Evolutionary conservation across 2,329 filamentous ascomycete genomes (phyloP).

Genomic region (Verticillium nubilum): DNA sequence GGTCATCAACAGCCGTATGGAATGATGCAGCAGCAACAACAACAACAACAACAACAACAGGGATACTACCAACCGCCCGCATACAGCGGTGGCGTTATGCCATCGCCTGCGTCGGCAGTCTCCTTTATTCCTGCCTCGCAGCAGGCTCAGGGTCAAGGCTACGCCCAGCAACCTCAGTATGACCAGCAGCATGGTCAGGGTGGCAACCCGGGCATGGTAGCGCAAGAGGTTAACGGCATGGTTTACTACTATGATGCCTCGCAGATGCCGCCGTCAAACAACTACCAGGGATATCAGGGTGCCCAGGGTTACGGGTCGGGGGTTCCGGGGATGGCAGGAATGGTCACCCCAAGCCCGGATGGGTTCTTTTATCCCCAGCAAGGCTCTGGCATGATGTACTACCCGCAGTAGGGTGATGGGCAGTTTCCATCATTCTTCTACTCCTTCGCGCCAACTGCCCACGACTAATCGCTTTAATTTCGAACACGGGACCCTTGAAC

Average conservation of each 20-base stretch:
- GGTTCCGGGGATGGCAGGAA: constrained; percentile 68
- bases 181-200: constrained; percentile 37
- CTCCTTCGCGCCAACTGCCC: neutral
- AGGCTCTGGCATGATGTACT: constrained; percentile 53
- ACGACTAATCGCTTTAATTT: neutral
- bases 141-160: constrained; percentile 33
- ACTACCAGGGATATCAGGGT: constrained; percentile 47
- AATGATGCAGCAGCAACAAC: constrained; percentile 40
- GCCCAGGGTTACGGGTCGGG: constrained; percentile 26
- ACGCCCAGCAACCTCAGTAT: constrained; percentile 35
- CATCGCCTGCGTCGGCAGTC: constrained; percentile 31
- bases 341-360: constrained; percentile 67
- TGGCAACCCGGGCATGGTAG: constrained; percentile 54
- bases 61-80: constrained; percentile 50
- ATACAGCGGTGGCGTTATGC: constrained; percentile 21
- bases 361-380: constrained; percentile 66
- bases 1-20: constrained; percentile 45
- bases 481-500: neutral
- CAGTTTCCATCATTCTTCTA: constrained; percentile 1
- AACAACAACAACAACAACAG: constrained; percentile 37
- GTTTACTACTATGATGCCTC: constrained; percentile 88
- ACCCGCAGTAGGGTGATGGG: constrained; percentile 44
- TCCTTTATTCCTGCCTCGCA: constrained; percentile 55
- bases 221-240: constrained; percentile 92
- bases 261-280: constrained; percentile 54